These are phyloP conservation scores for Kluyveromyces dobzhanskii DNA, from an alignment of 805 yeast species.

Conservation along the genomic window DNA sequence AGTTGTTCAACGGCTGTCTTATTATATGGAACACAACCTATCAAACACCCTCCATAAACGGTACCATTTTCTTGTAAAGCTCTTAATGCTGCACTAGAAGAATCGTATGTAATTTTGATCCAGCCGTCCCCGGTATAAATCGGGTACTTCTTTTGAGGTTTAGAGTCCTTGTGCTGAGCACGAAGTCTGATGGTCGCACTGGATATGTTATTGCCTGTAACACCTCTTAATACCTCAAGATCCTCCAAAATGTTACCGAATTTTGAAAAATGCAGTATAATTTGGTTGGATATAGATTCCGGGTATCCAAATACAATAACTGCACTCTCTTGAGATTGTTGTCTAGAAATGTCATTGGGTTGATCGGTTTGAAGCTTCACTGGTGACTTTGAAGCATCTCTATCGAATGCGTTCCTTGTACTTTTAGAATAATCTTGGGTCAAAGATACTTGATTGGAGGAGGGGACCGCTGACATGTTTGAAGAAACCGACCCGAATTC, in stretches of 20 bases:
- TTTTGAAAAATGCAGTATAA: slow-evolving; percentile 65
- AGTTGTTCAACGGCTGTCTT: slow-evolving; percentile 54
- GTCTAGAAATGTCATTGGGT: slow-evolving; percentile 3
- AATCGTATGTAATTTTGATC: slow-evolving; percentile 83
- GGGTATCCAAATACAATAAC: slow-evolving; percentile 87
- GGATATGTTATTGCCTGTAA: slow-evolving; percentile 24
- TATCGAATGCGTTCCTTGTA: slow-evolving; percentile 8
- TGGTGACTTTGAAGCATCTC: slow-evolving; percentile 5
- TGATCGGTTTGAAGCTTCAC: slow-evolving; percentile 1
- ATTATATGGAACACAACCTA: slow-evolving; percentile 66
- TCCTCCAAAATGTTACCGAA: slow-evolving; percentile 78
- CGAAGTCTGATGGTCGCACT: slow-evolving; percentile 19
- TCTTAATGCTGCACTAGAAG: slow-evolving; percentile 64
- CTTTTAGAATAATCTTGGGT: background rate
- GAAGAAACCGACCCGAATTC: slow-evolving; percentile 16
- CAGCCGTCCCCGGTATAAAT: slow-evolving; percentile 81
- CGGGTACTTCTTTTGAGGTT: slow-evolving; percentile 38
- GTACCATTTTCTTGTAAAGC: slow-evolving; percentile 81
- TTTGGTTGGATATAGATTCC: slow-evolving; percentile 56
- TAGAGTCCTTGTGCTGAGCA: slow-evolving; percentile 6
- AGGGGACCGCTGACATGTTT: background rate
- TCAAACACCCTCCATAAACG: slow-evolving; percentile 52
- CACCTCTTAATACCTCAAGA: slow-evolving; percentile 39
- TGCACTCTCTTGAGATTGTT: slow-evolving; percentile 41
- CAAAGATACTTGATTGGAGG: background rate